Evolutionary conservation across 768 basidiomycete genomes (phyloP).

Genomic region (Phylloporus sp.): DNA sequence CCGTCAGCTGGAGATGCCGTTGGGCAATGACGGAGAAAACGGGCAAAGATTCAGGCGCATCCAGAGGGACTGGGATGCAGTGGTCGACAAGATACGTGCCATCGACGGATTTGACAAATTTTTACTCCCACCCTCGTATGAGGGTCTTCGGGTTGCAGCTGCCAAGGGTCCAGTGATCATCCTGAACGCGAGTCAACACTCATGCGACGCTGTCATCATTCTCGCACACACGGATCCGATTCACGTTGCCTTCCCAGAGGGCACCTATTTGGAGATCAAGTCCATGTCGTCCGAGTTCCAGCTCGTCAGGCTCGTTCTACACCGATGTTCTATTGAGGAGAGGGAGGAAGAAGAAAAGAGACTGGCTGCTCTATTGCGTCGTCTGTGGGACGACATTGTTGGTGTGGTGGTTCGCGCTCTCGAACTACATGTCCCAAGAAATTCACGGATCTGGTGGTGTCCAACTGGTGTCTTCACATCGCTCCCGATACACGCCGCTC

Average conservation of each 20-base stretch:
- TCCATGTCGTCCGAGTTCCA: conserved; percentile 5
- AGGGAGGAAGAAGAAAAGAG: conserved; percentile 3
- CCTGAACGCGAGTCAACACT: conserved; percentile 25
- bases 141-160: conserved; percentile 17
- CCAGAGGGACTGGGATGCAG: conserved; percentile 23
- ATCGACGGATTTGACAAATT: conserved; percentile 23
- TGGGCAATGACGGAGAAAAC: conserved; percentile 6
- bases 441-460: conserved; percentile 30
- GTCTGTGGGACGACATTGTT: conserved; percentile 23
- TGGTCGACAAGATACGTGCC: conserved; percentile 24
- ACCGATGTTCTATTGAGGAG: not conserved
- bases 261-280: conserved; percentile 4
- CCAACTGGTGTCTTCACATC: conserved; percentile 21
- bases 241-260: conserved; percentile 9
- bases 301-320: not conserved
- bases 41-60: conserved; percentile 17
- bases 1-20: conserved; percentile 18
- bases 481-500: conserved; percentile 31
- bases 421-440: conserved; percentile 2
- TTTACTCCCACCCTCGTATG: conserved; percentile 18
- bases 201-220: conserved; percentile 19
- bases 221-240: conserved; percentile 8
- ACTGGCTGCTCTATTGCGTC: conserved; percentile 9
- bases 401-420: conserved; percentile 17
- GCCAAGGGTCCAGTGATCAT: conserved; percentile 31